phyloP scores from a whole-genome alignment of 768 basidiomycete genomes.

The Leccinum truebloodii region DNA sequence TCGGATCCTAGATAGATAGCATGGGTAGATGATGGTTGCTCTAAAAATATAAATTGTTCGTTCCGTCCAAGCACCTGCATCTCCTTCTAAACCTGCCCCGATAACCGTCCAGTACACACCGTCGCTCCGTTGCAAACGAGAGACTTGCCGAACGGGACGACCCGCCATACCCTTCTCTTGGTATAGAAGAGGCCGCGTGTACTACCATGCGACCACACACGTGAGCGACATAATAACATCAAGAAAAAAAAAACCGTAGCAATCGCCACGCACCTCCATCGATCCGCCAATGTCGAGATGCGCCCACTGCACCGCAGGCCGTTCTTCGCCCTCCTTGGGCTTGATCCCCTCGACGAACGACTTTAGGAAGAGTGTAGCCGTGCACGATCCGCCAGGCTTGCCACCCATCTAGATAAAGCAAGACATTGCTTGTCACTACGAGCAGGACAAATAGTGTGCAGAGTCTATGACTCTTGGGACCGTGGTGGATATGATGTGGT shows the following conservation, averaged over 20 bases:
- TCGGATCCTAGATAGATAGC: no score
- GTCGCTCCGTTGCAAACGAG: background rate
- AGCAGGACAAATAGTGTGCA: conserved; percentile 37
- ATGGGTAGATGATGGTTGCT: background rate
- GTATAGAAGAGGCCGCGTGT: conserved; percentile 57
- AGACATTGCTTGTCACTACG: conserved; percentile 3
- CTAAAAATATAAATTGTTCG: background rate
- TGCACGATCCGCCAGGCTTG: conserved; percentile 68
- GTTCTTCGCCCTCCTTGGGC: conserved; percentile 52
- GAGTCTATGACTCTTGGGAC: conserved; percentile 38
- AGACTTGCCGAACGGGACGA: conserved; percentile 70
- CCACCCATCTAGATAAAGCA: conserved; percentile 59
- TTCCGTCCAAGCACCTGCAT: conserved; percentile 4
- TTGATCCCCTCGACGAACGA: conserved; percentile 78
- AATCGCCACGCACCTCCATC: conserved; percentile 58
- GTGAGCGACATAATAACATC: background rate
- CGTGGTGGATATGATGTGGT: conserved; percentile 13
- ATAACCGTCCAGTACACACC: conserved; percentile 20
- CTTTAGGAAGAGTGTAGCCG: conserved; percentile 87
- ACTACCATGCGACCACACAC: conserved; percentile 30
- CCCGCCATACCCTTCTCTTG: conserved; percentile 79
- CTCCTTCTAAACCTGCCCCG: conserved; percentile 11
- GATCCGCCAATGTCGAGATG: conserved; percentile 83
- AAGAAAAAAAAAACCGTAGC: conserved; percentile 6
- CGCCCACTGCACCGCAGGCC: conserved; percentile 71